Base-by-base conservation (phyloP, 2,329 filamentous ascomycete species). In the Fusarium phyllophilum region DNA sequence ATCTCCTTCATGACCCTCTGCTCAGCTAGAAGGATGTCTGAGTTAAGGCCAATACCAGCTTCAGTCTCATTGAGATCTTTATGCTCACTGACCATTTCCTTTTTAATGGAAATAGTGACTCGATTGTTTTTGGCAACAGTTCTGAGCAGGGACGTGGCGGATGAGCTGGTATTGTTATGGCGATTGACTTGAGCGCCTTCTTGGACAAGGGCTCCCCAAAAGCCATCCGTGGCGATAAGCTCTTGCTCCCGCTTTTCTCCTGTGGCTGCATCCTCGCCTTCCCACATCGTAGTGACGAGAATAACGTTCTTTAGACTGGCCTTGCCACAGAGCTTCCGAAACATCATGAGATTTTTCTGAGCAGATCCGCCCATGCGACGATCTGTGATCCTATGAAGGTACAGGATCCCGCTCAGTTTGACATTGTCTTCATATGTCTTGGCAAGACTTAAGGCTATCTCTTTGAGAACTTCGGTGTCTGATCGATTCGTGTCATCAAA, bases 401-500 rank as follows among this genome's bases (percentile, higher is more conserved):
- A 70, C 7, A 70, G 15, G 20, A 70, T 62, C 3, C 67, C 67
- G 17, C 52, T 33, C 6, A 70, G 38, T 12, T 57, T 15, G 7
- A 63, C 41, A 17, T 70, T 59, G 17, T 67, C n/a, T 13, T 59
- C n/a, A 8, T 70, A 67, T 8, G 52, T 62, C 24, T 67, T 33
- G 8, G 63, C 55, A 2, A 70, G 39, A 18, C 45, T 67, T 17
- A 20, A 14, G 4, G 58, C 58, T 8, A 62, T 63, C 9, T 59
- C 57, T 29, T 59, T 62, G 12, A 70, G 46, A 24, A 70, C 45
- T 6, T 63, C 67, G 3, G 46, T 59, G 8, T 70, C 67, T 17
- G 39, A 45, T n/a, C 67, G 57, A 15, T 44, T 62, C 3, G 58
- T 67, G n/a, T 70, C 67, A n/a, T 70, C 67, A 36, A 70, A 70